phyloP scores from a whole-genome alignment of 208 protist species.

The Crithidia mellificae region DNA sequence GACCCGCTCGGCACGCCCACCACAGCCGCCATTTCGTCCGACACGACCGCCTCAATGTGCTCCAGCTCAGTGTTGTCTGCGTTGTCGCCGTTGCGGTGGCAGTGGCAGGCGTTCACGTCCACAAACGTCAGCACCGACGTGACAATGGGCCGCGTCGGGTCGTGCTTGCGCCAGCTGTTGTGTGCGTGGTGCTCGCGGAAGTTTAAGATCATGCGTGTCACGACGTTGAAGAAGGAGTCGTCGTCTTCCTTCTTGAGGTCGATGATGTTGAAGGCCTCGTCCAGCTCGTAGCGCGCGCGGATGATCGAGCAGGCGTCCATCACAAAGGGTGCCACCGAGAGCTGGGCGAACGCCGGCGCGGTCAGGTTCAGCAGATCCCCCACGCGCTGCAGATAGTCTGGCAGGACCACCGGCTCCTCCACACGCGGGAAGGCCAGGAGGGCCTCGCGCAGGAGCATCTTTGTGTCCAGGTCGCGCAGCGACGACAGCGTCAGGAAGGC shows the following conservation, averaged over 20 bases:
- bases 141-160: constrained; percentile 76
- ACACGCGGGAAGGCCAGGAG: constrained; percentile 77
- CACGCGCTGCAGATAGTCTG: constrained; percentile 43
- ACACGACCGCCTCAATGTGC: constrained; percentile 11
- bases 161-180: constrained; percentile 87
- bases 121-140: constrained; percentile 90
- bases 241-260: constrained; percentile 55
- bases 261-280: constrained; percentile 67
- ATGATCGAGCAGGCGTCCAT: constrained; percentile 77
- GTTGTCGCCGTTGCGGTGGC: constrained; percentile 38
- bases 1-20: constrained; percentile 51
- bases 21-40: constrained; percentile 27
- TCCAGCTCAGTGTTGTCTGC: constrained; percentile 11
- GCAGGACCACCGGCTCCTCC: constrained; percentile 31
- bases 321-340: constrained; percentile 49
- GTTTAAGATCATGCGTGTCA: constrained; percentile 49
- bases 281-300: constrained; percentile 56
- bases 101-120: constrained; percentile 62
- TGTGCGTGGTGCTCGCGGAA: constrained; percentile 60
- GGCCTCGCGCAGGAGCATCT: constrained; percentile 41
- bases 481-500: constrained; percentile 55
- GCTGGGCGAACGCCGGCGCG: constrained; percentile 46
- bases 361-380: constrained; percentile 58
- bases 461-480: constrained; percentile 68
- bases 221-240: constrained; percentile 53